phyloP scores from a whole-genome alignment of 352 stramenopile genomes.

The Globisporangium ultimum region DNA sequence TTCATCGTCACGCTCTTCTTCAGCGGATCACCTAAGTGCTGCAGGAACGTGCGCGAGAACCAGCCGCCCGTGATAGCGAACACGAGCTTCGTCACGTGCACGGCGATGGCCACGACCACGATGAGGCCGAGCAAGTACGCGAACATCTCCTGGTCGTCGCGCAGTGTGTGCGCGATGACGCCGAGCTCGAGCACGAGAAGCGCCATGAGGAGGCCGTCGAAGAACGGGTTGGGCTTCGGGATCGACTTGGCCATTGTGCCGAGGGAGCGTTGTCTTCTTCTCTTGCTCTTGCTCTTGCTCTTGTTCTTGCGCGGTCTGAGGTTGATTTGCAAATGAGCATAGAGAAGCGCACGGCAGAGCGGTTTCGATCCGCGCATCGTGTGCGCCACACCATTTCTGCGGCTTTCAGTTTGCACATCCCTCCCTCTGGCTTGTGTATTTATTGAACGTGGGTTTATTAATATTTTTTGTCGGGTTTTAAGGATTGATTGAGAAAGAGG shows the following conservation, averaged over 20 bases:
- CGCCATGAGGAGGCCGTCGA: slow-evolving; percentile 63
- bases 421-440: no score
- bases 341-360: no score
- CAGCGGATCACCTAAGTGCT: slow-evolving; percentile 79
- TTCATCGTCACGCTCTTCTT: slow-evolving; percentile 82
- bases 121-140: slow-evolving; percentile 59
- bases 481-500: no score
- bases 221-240: slow-evolving; percentile 57
- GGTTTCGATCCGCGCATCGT: no score
- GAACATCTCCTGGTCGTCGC: slow-evolving; percentile 67
- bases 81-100: slow-evolving; percentile 61
- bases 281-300: no score
- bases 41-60: slow-evolving; percentile 75
- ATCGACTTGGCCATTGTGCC: slow-evolving; percentile 54
- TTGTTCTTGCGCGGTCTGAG: no score
- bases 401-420: no score
- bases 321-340: no score
- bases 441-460: no score
- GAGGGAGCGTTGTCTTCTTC: no score
- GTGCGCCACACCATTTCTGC: no score
- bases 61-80: slow-evolving; percentile 64
- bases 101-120: slow-evolving; percentile 62
- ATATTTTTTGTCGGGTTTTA: no score
- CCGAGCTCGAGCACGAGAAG: slow-evolving; percentile 61
- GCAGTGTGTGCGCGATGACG: slow-evolving; percentile 60